Percentiles rank a stretch among this genome's conserved stretches.
Conservation (phyloP, 2,329 filamentous ascomycete genomes). For the Canariomyces notabilis region DNA sequence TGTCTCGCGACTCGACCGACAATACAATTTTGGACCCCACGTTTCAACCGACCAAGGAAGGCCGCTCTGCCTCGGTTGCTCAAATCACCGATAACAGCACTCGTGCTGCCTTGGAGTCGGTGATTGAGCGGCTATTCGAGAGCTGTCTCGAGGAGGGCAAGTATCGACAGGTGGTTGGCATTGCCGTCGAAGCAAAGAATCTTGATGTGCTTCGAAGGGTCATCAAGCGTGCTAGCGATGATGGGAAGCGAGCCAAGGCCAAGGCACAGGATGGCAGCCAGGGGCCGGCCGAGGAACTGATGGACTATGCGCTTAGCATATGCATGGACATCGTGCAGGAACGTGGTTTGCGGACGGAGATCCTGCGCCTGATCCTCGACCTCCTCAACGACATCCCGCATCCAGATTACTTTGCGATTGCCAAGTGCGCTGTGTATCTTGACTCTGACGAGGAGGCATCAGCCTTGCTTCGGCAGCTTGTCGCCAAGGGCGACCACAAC, state of each 20-base stretch:
- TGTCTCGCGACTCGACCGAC: slow-evolving; percentile 73
- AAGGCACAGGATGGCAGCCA: slow-evolving; percentile 48
- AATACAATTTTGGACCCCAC: slow-evolving; percentile 57
- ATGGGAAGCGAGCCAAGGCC: slow-evolving; percentile 67
- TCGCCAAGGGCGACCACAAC: slow-evolving; percentile 70
- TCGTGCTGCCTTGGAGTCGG: slow-evolving; percentile 71
- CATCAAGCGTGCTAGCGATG: slow-evolving; percentile 83
- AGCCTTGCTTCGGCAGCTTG: slow-evolving; percentile 74
- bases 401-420: slow-evolving; percentile 96
- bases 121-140: slow-evolving; percentile 88
- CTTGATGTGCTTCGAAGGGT: slow-evolving; percentile 80
- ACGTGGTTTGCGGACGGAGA: slow-evolving; percentile 74
- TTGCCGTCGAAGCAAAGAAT: slow-evolving; percentile 91
- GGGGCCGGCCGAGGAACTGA: slow-evolving; percentile 77
- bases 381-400: slow-evolving; percentile 88
- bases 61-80: slow-evolving; percentile 55
- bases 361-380: slow-evolving; percentile 86
- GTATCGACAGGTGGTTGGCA: slow-evolving; percentile 94
- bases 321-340: slow-evolving; percentile 99
- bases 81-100: slow-evolving; percentile 64
- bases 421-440: slow-evolving; percentile 94
- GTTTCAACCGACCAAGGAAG: slow-evolving; percentile 51
- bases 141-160: slow-evolving; percentile 79
- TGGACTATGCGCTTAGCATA: slow-evolving; percentile 93
- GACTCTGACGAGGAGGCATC: slow-evolving; percentile 89